These are phyloP conservation scores for Colletotrichum godetiae DNA, from an alignment of 2,329 filamentous ascomycete species.

Conservation along the genomic window DNA sequence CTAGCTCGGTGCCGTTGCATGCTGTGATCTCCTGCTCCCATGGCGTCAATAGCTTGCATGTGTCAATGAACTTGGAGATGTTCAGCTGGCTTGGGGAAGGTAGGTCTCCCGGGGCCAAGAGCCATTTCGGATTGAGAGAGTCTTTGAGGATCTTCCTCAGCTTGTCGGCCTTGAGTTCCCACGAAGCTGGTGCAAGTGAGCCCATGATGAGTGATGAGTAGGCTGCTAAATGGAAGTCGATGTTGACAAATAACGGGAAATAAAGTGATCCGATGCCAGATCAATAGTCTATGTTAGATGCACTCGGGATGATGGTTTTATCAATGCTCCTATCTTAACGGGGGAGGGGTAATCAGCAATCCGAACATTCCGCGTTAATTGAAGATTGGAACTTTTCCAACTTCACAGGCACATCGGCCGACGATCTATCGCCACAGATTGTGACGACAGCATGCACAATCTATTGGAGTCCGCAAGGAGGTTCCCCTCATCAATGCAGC, in stretches of 20 bases:
- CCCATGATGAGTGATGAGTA: neutral
- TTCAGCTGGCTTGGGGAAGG: constrained; percentile 4
- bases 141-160: constrained; percentile 11
- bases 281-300: no score
- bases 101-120: neutral
- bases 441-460: neutral
- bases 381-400: neutral
- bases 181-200: neutral
- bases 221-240: neutral
- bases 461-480: neutral
- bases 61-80: constrained; percentile 14
- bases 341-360: neutral
- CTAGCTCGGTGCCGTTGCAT: constrained; percentile 45
- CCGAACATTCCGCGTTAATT: neutral
- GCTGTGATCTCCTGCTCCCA: constrained; percentile 52
- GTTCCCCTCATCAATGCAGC: neutral
- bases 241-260: no score
- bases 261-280: no score
- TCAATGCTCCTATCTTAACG: neutral
- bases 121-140: constrained; percentile 21
- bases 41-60: constrained; percentile 45
- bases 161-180: constrained; percentile 17
- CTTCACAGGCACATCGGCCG: neutral
- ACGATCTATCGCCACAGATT: neutral
- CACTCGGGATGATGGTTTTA: neutral